A percentile compares a stretch with the other conserved stretches of the same genome.
Evolutionary conservation across 2,329 filamentous ascomycete species (phyloP).

Genomic region (Microdochium nivale): DNA sequence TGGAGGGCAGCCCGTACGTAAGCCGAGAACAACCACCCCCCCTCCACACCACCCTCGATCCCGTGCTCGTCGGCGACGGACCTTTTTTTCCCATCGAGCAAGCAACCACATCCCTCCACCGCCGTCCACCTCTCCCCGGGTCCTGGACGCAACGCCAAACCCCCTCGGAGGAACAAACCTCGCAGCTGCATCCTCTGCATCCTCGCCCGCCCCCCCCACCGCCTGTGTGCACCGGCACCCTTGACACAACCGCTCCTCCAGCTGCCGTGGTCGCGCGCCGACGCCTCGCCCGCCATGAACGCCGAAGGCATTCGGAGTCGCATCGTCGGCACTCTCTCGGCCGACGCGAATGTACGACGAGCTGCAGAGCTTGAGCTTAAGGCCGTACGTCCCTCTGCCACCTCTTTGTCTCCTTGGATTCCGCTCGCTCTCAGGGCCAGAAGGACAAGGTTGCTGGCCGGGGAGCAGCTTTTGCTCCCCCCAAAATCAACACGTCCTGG

Average conservation of each 20-base stretch:
- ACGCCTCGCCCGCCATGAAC: conserved; percentile 50
- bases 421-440: background rate
- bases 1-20: background rate
- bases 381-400: conserved; percentile 46
- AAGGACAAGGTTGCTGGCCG: conserved; percentile 9
- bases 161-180: background rate
- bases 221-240: background rate
- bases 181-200: background rate
- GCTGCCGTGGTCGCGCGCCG: background rate
- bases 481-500: no score
- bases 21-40: background rate
- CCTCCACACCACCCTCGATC: background rate
- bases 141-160: background rate
- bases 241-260: background rate
- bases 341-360: conserved; percentile 66
- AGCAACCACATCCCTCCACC: background rate
- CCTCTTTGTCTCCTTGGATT: conserved; percentile 7
- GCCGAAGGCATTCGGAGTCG: conserved; percentile 65
- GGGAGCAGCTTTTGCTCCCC: no score
- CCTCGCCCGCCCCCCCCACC: no score
- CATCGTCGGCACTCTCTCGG: conserved; percentile 67
- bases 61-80: background rate
- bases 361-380: conserved; percentile 75
- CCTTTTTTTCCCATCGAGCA: background rate
- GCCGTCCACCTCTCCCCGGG: background rate